phyloP scores from a whole-genome alignment of 2,329 filamentous ascomycete species.

The Diplocarpon rosae region DNA sequence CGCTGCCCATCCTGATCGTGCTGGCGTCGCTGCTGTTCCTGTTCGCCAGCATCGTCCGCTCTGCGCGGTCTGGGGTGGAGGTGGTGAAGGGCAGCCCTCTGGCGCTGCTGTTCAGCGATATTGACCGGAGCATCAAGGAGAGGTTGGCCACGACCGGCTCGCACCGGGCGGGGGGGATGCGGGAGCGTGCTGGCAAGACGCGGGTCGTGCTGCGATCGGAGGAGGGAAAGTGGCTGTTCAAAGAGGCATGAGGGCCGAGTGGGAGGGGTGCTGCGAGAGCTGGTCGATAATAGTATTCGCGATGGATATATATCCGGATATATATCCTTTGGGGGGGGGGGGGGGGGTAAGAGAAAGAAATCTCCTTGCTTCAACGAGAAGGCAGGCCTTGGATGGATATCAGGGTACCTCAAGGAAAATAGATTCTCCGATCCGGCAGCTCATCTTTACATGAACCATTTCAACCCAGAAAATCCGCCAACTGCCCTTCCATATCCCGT shows the following conservation, averaged over 20 bases:
- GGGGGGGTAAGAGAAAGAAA: too few relatives aligned
- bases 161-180: neutral
- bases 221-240: neutral
- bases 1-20: neutral
- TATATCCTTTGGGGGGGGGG: too few relatives aligned
- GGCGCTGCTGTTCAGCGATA: neutral
- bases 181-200: neutral
- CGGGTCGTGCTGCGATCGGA: neutral
- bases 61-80: neutral
- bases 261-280: too few relatives aligned
- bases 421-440: too few relatives aligned
- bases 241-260: neutral
- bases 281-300: too few relatives aligned
- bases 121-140: neutral
- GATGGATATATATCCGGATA: too few relatives aligned
- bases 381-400: too few relatives aligned
- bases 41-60: neutral
- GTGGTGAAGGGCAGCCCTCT: neutral
- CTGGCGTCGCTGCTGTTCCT: neutral
- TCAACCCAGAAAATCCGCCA: too few relatives aligned
- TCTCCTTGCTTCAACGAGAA: too few relatives aligned
- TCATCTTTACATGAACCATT: too few relatives aligned
- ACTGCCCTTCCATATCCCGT: too few relatives aligned
- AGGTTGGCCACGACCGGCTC: neutral
- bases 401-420: too few relatives aligned